phyloP scores from a whole-genome alignment of 23 red algal species.

The Gracilaria gracilis region DNA sequence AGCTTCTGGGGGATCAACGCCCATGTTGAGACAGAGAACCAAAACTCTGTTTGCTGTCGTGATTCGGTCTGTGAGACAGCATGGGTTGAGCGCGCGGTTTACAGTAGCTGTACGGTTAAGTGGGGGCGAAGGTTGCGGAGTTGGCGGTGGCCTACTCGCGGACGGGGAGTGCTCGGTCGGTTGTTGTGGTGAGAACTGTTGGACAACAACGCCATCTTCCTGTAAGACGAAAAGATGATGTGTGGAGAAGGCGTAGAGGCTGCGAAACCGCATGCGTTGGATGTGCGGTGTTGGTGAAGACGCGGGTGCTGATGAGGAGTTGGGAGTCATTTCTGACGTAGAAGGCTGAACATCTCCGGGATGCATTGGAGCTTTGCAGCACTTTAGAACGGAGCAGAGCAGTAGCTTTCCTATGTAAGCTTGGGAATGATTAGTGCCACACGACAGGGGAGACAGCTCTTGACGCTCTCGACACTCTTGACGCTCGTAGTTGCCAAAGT shows the following conservation, averaged over 20 bases:
- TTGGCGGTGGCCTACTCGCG: not conserved
- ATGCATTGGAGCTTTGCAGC: not conserved
- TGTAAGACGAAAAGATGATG: slow-evolving; percentile 16
- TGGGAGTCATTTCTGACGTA: not conserved
- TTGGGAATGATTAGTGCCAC: not conserved
- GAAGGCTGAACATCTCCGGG: not conserved
- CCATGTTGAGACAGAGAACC: slow-evolving; percentile 96
- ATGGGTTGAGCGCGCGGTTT: slow-evolving; percentile 44
- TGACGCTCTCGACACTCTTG: too few species aligned
- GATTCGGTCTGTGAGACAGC: slow-evolving; percentile 90
- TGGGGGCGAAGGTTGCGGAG: not conserved
- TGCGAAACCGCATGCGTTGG: not conserved
- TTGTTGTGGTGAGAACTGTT: not conserved
- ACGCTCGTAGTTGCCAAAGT: too few species aligned
- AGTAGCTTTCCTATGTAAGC: not conserved
- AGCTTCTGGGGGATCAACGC: slow-evolving; percentile 94
- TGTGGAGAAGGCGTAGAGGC: slow-evolving; percentile 3
- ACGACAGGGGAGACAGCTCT: not conserved
- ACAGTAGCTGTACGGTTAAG: not conserved
- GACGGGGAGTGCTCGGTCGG: not conserved
- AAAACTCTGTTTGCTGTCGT: slow-evolving; percentile 83
- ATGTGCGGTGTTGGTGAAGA: not conserved
- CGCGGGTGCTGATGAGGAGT: not conserved
- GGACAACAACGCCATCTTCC: slow-evolving; percentile 14
- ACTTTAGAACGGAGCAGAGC: not conserved